phyloP scores from a whole-genome alignment of 805 yeast species.

The Candida ovalis region DNA sequence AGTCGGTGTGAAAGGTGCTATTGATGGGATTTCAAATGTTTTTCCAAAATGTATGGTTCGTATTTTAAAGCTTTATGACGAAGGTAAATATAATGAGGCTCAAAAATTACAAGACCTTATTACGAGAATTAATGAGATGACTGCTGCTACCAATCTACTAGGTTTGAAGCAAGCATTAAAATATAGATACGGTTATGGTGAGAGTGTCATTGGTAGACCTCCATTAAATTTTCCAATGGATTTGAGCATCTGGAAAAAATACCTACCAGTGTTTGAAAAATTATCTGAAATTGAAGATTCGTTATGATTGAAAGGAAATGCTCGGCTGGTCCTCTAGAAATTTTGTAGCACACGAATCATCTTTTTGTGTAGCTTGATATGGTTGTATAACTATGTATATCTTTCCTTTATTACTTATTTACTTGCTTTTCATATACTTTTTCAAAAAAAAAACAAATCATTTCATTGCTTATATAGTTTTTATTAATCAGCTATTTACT shows the following conservation, averaged over 20 bases:
- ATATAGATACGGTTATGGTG: constrained; percentile 26
- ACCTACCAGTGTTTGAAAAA: constrained; percentile 9
- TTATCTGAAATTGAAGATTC: constrained; percentile 16
- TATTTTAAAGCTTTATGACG: constrained; percentile 34
- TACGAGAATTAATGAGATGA: constrained; percentile 43
- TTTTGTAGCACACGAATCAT: background rate
- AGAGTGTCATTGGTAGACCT: constrained; percentile 37
- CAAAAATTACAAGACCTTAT: constrained; percentile 37
- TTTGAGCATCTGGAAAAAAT: constrained; percentile 29
- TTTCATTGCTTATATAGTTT: background rate
- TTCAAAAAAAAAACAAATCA: no score
- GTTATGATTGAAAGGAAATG: constrained; percentile 1
- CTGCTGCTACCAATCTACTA: constrained; percentile 31
- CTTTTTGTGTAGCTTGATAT: background rate
- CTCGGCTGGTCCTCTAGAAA: background rate
- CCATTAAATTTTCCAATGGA: constrained; percentile 39
- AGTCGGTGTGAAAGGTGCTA: constrained; percentile 45
- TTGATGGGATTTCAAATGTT: constrained; percentile 50
- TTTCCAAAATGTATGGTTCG: constrained; percentile 46
- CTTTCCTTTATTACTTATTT: background rate
- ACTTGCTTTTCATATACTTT: background rate
- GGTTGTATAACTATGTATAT: background rate
- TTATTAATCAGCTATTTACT: no score
- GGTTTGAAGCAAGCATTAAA: constrained; percentile 30
- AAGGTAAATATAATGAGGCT: constrained; percentile 40